Percentiles rank a stretch among this genome's conserved stretches.
Conservation (phyloP, 441 rosid species). For the Jatropha podagrica region DNA sequence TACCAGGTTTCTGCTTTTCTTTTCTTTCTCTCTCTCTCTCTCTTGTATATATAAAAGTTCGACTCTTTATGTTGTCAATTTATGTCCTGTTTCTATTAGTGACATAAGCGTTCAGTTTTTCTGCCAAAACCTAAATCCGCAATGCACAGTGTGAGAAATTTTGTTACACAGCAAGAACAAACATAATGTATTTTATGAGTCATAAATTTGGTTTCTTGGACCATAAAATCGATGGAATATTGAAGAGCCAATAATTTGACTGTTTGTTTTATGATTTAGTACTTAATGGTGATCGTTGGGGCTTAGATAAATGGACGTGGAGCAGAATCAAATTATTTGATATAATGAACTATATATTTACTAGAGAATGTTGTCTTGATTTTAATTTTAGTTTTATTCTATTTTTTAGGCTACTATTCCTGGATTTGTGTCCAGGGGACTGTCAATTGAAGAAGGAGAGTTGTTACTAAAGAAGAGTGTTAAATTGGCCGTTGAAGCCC, state of each 20-base stretch:
- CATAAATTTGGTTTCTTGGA: not conserved
- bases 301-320: not conserved
- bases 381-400: conserved; percentile 1
- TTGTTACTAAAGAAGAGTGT: conserved; percentile 67
- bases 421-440: conserved; percentile 76
- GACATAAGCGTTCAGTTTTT: not conserved
- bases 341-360: not conserved
- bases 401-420: conserved; percentile 71
- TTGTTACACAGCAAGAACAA: not conserved
- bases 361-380: not conserved
- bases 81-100: not conserved
- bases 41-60: not conserved
- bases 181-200: not conserved
- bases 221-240: not conserved
- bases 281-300: not conserved
- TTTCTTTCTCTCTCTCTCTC: too few species aligned
- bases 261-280: not conserved
- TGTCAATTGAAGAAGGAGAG: conserved; percentile 68
- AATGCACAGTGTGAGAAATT: not conserved
- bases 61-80: not conserved
- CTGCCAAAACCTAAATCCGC: too few species aligned
- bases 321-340: not conserved
- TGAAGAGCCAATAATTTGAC: not conserved
- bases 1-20: conserved; percentile 62
- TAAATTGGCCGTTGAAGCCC: conserved; percentile 69